Base-by-base conservation (phyloP, 2,329 filamentous ascomycete genomes). In the Cucurbitaria berberidis region DNA sequence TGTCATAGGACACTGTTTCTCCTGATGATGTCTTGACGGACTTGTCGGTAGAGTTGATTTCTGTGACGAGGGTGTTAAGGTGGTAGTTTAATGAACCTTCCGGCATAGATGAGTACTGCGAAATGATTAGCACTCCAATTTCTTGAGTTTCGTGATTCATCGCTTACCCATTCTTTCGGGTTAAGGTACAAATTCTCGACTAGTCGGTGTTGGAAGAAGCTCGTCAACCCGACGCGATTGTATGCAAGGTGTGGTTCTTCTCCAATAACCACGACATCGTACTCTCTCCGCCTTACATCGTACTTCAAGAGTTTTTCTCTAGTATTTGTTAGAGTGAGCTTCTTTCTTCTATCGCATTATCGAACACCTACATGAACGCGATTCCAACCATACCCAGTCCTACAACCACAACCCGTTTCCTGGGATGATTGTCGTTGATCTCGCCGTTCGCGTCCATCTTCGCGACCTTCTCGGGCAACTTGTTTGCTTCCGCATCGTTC, bases 351-450 rank as follows among this genome's bases (percentile, higher is more conserved):
- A 13, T 24, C 1, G 2, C 8, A 5, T 10, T 3, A 3, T 18
- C 11, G 15, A 10, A 15, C 8, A 81, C 88, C 81, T 77, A 93
- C 89, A 96, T 91, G 73, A 96, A 93, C 36, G 89, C 87, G 63
- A 95, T 89, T 34, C 89, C 91, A 39, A 96, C 92, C 93, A 97
- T 97, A 2, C 92, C 92, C 76, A 96, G 76, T 9, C 92, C 92
- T 34, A 96, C 90, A 32, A 96, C 86, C 2, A 96, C 91, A 30
- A 96, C 77, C 68, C 82, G 86, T 73, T 90, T 91, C 57, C 85
- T 78, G 15, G 42, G 40, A 29, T 47, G 48, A 26, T 53, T 32
- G 3, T 50, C 51, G 15, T 74, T 68, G 13, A 76, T 64, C 43
- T 77, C 65, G 19, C 62, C 58, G 7, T 60, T 64, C 40, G 53